phyloP scores from a whole-genome alignment of 352 stramenopile genomes.

The Phytophthora capsici region DNA sequence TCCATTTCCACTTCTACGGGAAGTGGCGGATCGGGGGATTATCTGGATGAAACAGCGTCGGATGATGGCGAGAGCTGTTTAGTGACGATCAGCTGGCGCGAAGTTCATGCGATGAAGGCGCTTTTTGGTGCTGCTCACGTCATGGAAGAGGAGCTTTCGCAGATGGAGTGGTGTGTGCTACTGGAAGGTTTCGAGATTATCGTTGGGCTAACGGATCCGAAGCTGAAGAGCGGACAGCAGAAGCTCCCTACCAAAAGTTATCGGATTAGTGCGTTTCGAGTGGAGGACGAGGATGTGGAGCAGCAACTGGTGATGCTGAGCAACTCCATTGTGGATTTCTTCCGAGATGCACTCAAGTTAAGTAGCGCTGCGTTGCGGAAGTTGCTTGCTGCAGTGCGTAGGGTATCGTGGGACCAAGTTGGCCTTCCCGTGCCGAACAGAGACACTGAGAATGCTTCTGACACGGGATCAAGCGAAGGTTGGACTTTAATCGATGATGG shows the following conservation, averaged over 20 bases:
- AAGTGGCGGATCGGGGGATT: slow-evolving; percentile 26
- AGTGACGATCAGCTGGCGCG: slow-evolving; percentile 77
- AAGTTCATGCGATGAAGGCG: slow-evolving; percentile 91
- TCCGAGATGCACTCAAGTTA: slow-evolving; percentile 74
- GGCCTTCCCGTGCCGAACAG: slow-evolving; percentile 50
- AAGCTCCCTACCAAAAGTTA: slow-evolving; percentile 81
- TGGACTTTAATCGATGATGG: slow-evolving; percentile 36
- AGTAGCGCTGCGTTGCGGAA: slow-evolving; percentile 63
- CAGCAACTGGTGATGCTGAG: slow-evolving; percentile 87
- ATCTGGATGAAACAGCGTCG: slow-evolving; percentile 43
- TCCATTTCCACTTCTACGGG: slow-evolving; percentile 39
- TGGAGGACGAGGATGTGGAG: slow-evolving; percentile 89
- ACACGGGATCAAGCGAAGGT: slow-evolving; percentile 19
- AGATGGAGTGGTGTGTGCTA: slow-evolving; percentile 78
- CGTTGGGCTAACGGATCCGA: slow-evolving; percentile 71
- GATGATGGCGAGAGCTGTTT: slow-evolving; percentile 74
- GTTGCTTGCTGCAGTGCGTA: slow-evolving; percentile 66
- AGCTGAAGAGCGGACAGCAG: slow-evolving; percentile 76
- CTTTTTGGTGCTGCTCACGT: slow-evolving; percentile 85
- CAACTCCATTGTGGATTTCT: slow-evolving; percentile 88
- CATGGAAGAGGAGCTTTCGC: slow-evolving; percentile 84
- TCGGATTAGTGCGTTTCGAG: slow-evolving; percentile 70
- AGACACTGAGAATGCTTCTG: slow-evolving; percentile 16
- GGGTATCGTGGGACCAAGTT: slow-evolving; percentile 77
- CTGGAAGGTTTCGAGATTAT: slow-evolving; percentile 86